Evolutionary conservation across 805 yeast genomes (phyloP).

Genomic region (Debaryomyces prosopidis): DNA sequence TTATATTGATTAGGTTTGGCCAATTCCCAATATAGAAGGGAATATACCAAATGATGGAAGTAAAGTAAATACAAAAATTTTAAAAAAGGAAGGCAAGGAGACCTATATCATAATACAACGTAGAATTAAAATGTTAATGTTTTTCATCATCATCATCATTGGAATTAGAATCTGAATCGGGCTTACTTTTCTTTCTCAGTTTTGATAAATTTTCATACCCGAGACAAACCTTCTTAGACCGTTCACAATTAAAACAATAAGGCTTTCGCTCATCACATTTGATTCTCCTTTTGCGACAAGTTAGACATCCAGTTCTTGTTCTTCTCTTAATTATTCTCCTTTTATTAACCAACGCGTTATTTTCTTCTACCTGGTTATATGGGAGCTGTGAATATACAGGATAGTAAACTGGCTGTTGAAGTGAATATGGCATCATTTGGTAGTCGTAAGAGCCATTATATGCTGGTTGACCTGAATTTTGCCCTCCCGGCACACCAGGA

Average conservation of each 20-base stretch:
- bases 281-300: slow-evolving; percentile 69
- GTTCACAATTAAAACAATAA: slow-evolving; percentile 65
- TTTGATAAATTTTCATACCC: slow-evolving; percentile 52
- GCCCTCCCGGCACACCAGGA: not conserved
- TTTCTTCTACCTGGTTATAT: slow-evolving; percentile 18
- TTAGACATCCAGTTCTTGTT: slow-evolving; percentile 74
- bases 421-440: slow-evolving; percentile 1
- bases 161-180: not conserved
- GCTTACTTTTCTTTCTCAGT: slow-evolving; percentile 5
- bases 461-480: not conserved
- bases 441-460: not conserved
- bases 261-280: slow-evolving; percentile 79
- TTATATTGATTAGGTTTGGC: too few species aligned
- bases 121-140: not conserved
- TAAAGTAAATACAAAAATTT: not conserved
- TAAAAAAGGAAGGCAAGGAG: not conserved
- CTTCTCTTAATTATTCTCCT: slow-evolving; percentile 55
- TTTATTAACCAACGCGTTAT: slow-evolving; percentile 33
- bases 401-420: slow-evolving; percentile 9
- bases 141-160: not conserved
- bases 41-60: not conserved
- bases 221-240: slow-evolving; percentile 62
- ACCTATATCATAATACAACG: not conserved
- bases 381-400: slow-evolving; percentile 6
- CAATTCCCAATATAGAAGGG: too few species aligned